Evolutionary conservation across 2,329 filamentous ascomycete species (phyloP), one percentile per base, ranked within the genome.

Genomic region (Aspergillus pseudonomiae): DNA sequence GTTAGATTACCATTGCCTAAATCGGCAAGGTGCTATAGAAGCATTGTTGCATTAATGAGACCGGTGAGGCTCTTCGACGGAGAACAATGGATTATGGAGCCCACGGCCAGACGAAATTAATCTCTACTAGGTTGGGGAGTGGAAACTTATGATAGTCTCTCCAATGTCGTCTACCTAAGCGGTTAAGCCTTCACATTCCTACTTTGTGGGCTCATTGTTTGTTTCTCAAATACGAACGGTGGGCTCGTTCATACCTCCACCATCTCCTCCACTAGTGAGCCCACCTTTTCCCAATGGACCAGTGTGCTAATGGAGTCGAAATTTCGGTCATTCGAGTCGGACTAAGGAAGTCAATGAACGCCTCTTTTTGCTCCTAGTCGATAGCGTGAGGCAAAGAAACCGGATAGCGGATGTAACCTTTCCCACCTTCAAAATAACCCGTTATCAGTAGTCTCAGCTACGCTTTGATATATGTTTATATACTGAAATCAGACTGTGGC

Each of bases 341-440:
- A 54, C 52, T 54, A 54, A 54, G 30, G 32, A 54, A 54, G 52
- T 54, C 52, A 54, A 36, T 36, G n/a, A n/a, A 36, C 32, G 52
- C 28, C 50, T 34, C 10, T 21, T 30, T n/a, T 19, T 53, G 16
- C 19, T 32, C 14, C 52, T 54, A 54, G 32, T 34, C 10, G 52
- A 54, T 54, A 36, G 52, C 52, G 52, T 54, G 52, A 53, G 50
- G 50, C 50, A 28, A 53, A 53, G 14, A n/a, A 34, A 53, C 50
- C 30, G n/a, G 30, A 19, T 53, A 21, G 30, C 50, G 50, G 50
- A 36, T 54, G 52, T 36, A 54, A 54, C 52, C 19, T 36, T 54
- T 50, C 46, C 46, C 24, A 50, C 12, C 16, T 30, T 10, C 3
- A 50, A 30, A 30, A 50, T 30, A 28, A 16, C 26, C 46, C 14